Base-by-base conservation (phyloP, 257 asterid genomes). In the Ophiorrhiza pumila region DNA sequence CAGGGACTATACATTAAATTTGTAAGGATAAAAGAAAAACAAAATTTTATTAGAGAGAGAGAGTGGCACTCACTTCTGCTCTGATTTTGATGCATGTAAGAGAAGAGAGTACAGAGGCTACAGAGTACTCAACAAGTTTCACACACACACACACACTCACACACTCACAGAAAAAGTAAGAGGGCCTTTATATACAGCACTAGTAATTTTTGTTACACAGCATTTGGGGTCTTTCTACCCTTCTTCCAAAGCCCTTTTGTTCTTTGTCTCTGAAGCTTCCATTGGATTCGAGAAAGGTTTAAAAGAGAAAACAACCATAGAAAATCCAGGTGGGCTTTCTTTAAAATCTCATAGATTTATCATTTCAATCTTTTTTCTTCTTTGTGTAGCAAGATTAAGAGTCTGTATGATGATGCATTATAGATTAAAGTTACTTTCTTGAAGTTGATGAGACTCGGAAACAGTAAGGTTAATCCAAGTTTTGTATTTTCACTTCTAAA, bases 81-180 rank as follows among this genome's bases (percentile, higher is more conserved):
- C 93, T 89, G 89, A 89, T 87, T 91, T 89, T 87, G 89, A 85
- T 89, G 92, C 89, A 34, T 18, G 74, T 63, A 77, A 69, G 79
- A 52, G 82, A 75, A 76, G 71, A 60, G 55, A 71, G 52, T 41
- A 70, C 56, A 68, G 45, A 71, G 61, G n/a, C n/a, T 72, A 70
- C 71, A 41, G 74, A 68, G 89, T 87, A 84, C 89, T 65, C 62
- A 66, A 67, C 87, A 83, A 88, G 86, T 79, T 69, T 74, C 84
- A 78, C 83, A 83, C 83, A 77, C 81, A 71, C 74, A 35, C 71
- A 77, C 69, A 72, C 10, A 37, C 23, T 25, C 22, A 64, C 60
- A 64, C 61, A 56, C 71, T 74, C 72, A 27, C 71, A 61, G 74
- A 70, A 74, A 75, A 69, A 82, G 77, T 62, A 73, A 78, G 81